Percentiles rank a stretch among this genome's conserved stretches.
phyloP scores from a whole-genome alignment of 768 basidiomycete species.

The Phylloporus sp. region DNA sequence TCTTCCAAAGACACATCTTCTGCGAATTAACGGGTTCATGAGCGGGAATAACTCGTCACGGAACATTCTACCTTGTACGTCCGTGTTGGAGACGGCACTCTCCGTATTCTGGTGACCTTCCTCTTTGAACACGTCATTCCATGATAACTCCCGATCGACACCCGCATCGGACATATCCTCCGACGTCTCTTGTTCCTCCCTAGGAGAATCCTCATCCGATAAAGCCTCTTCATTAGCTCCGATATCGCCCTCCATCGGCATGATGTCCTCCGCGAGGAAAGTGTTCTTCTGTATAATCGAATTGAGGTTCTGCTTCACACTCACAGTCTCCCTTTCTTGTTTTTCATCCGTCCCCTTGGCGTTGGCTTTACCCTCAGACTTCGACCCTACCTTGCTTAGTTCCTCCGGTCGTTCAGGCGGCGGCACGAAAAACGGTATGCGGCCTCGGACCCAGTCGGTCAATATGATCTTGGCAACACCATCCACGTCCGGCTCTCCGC shows the following conservation, averaged over 20 bases:
- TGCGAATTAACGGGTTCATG: slow-evolving; percentile 12
- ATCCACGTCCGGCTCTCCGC: slow-evolving; percentile 92
- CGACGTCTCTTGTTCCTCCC: slow-evolving; percentile 40
- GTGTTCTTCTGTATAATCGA: slow-evolving; percentile 87
- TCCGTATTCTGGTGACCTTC: slow-evolving; percentile 26
- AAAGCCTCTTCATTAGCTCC: slow-evolving; percentile 31
- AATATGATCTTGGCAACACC: slow-evolving; percentile 92
- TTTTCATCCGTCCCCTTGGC: slow-evolving; percentile 33
- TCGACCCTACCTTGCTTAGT: slow-evolving; percentile 57
- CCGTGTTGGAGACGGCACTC: slow-evolving; percentile 12
- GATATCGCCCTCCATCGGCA: slow-evolving; percentile 53
- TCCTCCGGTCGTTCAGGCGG: slow-evolving; percentile 83
- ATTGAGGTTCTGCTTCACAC: slow-evolving; percentile 83
- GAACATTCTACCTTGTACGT: slow-evolving; percentile 18
- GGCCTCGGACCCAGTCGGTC: slow-evolving; percentile 95
- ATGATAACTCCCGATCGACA: slow-evolving; percentile 57
- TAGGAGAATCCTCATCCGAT: slow-evolving; percentile 33
- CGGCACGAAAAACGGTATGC: slow-evolving; percentile 93
- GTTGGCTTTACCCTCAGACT: slow-evolving; percentile 50
- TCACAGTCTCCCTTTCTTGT: slow-evolving; percentile 40
- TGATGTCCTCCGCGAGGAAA: slow-evolving; percentile 83
- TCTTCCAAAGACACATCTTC: slow-evolving; percentile 34
- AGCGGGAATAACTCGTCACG: not conserved
- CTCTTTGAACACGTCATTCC: slow-evolving; percentile 85
- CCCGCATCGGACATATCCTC: slow-evolving; percentile 30